Conservation (phyloP, 2,329 filamentous ascomycete species). For the Aspergillus sp. region DNA sequence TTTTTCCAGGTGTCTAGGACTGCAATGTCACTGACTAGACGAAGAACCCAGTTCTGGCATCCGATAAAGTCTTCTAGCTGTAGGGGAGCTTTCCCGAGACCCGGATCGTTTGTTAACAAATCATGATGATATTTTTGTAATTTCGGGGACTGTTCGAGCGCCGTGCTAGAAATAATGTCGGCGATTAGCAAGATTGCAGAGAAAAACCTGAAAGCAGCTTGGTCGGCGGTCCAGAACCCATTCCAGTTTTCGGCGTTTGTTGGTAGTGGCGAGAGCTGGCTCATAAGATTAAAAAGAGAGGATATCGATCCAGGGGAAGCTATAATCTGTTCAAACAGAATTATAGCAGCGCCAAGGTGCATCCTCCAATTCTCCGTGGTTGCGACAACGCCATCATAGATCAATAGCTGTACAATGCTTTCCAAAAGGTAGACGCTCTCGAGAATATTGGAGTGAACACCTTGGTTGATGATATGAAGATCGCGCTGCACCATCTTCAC, state of each 20-base stretch:
- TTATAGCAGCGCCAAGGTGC: slow-evolving; percentile 34
- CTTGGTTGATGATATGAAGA: slow-evolving; percentile 1
- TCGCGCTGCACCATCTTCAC: slow-evolving; percentile 1
- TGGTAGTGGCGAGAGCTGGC: background rate
- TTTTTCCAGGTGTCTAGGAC: slow-evolving; percentile 58
- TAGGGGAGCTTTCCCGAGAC: slow-evolving; percentile 4
- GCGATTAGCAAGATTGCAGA: slow-evolving; percentile 34
- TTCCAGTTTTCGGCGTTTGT: slow-evolving; percentile 6
- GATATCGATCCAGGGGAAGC: background rate
- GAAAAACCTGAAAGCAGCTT: slow-evolving; percentile 39
- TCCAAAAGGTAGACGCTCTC: slow-evolving; percentile 23
- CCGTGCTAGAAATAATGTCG: slow-evolving; percentile 38
- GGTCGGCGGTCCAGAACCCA: slow-evolving; percentile 33
- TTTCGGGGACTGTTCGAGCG: slow-evolving; percentile 28
- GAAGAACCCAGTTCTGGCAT: slow-evolving; percentile 58
- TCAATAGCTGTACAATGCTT: slow-evolving; percentile 37
- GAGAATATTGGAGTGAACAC: background rate
- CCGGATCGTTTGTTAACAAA: slow-evolving; percentile 33
- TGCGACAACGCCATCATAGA: slow-evolving; percentile 19
- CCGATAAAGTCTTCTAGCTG: slow-evolving; percentile 55
- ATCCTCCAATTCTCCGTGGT: slow-evolving; percentile 30
- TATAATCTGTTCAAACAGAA: slow-evolving; percentile 31
- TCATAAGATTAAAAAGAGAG: background rate
- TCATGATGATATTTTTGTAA: slow-evolving; percentile 23
- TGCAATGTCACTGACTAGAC: slow-evolving; percentile 56